These are phyloP conservation scores for Suhomyces prunicola DNA, from an alignment of 805 yeast genomes.

Conservation along the genomic window DNA sequence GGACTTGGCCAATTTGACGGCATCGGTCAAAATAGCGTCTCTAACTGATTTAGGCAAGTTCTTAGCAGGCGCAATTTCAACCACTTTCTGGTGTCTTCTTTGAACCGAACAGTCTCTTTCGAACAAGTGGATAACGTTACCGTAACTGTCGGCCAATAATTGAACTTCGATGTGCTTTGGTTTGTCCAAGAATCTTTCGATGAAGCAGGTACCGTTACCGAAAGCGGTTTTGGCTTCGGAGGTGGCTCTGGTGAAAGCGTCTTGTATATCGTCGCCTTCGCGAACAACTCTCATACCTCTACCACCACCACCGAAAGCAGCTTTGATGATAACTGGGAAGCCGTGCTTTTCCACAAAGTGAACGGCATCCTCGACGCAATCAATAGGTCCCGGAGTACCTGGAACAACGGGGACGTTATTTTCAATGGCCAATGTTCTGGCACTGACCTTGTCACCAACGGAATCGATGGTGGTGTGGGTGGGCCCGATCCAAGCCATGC, in stretches of 20 bases:
- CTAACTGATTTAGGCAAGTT: slow-evolving; percentile 79
- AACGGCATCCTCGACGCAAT: slow-evolving; percentile 69
- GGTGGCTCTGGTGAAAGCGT: slow-evolving; percentile 90
- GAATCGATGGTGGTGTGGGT: slow-evolving; percentile 81
- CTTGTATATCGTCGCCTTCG: slow-evolving; percentile 89
- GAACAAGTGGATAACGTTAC: slow-evolving; percentile 91
- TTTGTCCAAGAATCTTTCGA: slow-evolving; percentile 89
- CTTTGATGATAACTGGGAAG: slow-evolving; percentile 94
- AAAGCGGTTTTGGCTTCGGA: slow-evolving; percentile 95
- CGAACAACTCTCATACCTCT: slow-evolving; percentile 99
- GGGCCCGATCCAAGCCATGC: slow-evolving; percentile 97
- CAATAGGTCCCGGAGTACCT: slow-evolving; percentile 97
- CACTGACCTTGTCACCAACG: slow-evolving; percentile 96
- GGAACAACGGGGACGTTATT: slow-evolving; percentile 93
- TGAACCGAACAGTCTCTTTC: slow-evolving; percentile 99
- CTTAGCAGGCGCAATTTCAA: slow-evolving; percentile 97
- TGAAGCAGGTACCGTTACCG: slow-evolving; percentile 97
- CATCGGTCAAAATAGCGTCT: slow-evolving; percentile 90
- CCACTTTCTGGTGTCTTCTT: slow-evolving; percentile 98
- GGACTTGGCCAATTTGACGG: slow-evolving; percentile 83
- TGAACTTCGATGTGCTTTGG: slow-evolving; percentile 99
- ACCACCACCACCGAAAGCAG: slow-evolving; percentile 99
- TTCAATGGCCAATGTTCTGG: slow-evolving; percentile 78
- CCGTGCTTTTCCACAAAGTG: slow-evolving; percentile 83
- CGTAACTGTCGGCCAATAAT: slow-evolving; percentile 87